Percentiles rank a stretch among this genome's conserved stretches.
Conservation (phyloP, 371 early-diverging fungal species). For the Vairimorpha apis region DNA sequence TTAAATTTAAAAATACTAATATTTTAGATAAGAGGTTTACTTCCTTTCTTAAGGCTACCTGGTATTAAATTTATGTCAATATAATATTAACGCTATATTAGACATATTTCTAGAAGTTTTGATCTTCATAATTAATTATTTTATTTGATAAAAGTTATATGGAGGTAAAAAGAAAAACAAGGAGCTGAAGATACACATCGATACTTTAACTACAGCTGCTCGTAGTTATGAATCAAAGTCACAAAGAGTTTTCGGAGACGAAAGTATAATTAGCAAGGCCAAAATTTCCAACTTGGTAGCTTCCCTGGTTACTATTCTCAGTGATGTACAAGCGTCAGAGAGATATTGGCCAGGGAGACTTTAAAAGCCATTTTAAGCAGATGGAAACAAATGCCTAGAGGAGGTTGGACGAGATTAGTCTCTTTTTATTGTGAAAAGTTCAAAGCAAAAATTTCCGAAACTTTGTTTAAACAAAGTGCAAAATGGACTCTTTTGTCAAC, state of each 20-base stretch:
- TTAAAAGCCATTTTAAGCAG: not conserved
- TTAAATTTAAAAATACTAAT: too few relatives aligned
- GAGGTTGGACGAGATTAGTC: not conserved
- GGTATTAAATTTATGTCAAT: too few relatives aligned
- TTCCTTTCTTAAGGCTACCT: too few relatives aligned
- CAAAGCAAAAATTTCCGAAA: not conserved
- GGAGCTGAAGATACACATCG: not conserved
- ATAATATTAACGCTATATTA: too few relatives aligned
- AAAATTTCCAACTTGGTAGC: not conserved
- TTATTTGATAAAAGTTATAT: not conserved
- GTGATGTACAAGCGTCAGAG: not conserved
- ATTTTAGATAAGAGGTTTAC: too few relatives aligned
- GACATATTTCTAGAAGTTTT: too few relatives aligned
- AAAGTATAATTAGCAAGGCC: not conserved
- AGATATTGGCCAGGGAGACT: not conserved
- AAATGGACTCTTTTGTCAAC: too few relatives aligned
- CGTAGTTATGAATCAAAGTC: not conserved
- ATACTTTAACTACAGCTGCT: not conserved
- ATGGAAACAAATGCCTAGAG: slow-evolving; percentile 8
- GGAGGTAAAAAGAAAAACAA: not conserved
- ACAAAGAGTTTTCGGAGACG: not conserved
- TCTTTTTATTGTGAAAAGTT: slow-evolving; percentile 7
- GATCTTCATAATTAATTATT: too few relatives aligned
- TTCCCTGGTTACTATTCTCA: not conserved
- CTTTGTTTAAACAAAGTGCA: not conserved